Evolutionary conservation across 345 rosid genomes (phyloP).

Genomic region (Aegle marmelos): DNA sequence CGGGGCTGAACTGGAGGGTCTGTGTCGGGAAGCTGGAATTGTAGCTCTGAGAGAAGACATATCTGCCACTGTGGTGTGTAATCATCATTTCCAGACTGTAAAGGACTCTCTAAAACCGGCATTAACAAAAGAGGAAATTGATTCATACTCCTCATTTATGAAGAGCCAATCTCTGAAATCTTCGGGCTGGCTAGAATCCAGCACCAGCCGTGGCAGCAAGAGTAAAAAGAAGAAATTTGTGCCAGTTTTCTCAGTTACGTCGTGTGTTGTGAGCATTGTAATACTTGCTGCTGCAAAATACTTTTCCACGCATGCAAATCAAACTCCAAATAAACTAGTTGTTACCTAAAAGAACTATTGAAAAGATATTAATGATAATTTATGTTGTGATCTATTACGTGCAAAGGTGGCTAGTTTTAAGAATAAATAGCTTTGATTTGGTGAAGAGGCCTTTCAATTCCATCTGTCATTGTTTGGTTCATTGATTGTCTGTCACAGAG

Average conservation of each 20-base stretch:
- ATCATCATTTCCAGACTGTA: conserved; percentile 65
- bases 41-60: conserved; percentile 85
- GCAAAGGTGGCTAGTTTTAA: not conserved
- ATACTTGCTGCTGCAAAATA: conserved; percentile 35
- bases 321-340: conserved; percentile 13
- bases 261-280: conserved; percentile 33
- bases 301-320: conserved; percentile 22
- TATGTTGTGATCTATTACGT: not conserved
- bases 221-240: conserved; percentile 12
- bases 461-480: too few relatives aligned
- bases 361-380: not conserved
- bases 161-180: conserved; percentile 17
- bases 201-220: not conserved
- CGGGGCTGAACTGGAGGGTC: conserved; percentile 82
- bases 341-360: conserved; percentile 18
- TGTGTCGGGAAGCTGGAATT: conserved; percentile 84
- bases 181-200: conserved; percentile 2
- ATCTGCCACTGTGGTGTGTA: conserved; percentile 48
- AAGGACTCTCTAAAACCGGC: conserved; percentile 73
- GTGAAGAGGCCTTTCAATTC: too few relatives aligned
- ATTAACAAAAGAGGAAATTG: conserved; percentile 55
- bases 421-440: too few relatives aligned
- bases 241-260: conserved; percentile 24
- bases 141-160: conserved; percentile 58
- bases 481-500: too few relatives aligned